Conservation (phyloP, 176 grass and related monocot genomes). For the Paspalum vaginatum region DNA sequence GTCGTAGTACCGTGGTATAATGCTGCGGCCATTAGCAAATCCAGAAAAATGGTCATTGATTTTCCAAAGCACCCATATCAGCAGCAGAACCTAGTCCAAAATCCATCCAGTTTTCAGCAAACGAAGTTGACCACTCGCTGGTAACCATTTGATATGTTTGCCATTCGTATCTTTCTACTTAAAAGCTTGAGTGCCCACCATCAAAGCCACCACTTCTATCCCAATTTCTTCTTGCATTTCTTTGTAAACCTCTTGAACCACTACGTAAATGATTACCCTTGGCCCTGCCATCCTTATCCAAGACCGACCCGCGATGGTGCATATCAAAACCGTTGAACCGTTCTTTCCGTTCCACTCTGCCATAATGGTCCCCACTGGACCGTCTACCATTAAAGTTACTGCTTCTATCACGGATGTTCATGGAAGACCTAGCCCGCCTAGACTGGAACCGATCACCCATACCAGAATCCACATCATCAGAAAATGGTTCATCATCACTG, state of each 20-base stretch:
- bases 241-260: constrained; percentile 55
- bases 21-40: not conserved
- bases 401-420: constrained; percentile 17
- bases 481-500: constrained; percentile 51
- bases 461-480: constrained; percentile 51
- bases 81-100: not conserved
- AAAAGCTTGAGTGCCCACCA: constrained; percentile 20
- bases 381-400: constrained; percentile 34
- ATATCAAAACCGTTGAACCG: constrained; percentile 32
- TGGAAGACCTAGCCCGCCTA: constrained; percentile 40
- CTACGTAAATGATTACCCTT: constrained; percentile 33
- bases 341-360: constrained; percentile 32
- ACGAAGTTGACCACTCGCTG: constrained; percentile 1
- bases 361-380: constrained; percentile 24
- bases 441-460: constrained; percentile 40
- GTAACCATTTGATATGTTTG: not conserved
- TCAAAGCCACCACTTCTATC: constrained; percentile 39
- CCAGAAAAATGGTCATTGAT: not conserved
- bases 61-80: constrained; percentile 13
- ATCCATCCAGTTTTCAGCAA: constrained; percentile 4
- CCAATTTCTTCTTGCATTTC: constrained; percentile 46
- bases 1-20: not conserved
- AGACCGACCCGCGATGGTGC: not conserved
- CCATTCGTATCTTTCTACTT: constrained; percentile 46
- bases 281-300: constrained; percentile 27